Conservation (phyloP, 805 yeast genomes). For the Yamadazyma phyllophila region DNA sequence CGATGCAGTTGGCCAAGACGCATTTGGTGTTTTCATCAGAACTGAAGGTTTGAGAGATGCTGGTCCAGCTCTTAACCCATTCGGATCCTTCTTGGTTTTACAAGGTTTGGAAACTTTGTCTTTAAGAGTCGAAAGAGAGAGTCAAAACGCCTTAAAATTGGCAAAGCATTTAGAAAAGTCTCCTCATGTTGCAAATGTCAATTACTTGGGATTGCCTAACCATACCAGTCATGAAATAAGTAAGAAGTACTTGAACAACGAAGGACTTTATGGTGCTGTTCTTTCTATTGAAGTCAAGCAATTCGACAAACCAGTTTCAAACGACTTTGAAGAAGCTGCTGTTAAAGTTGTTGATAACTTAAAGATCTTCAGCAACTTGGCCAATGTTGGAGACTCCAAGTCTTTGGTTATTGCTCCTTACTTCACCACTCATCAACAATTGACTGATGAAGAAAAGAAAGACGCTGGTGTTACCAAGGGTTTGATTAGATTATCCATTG, state of each 20-base stretch:
- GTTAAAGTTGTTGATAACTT: slow-evolving; percentile 81
- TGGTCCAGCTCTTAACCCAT: slow-evolving; percentile 88
- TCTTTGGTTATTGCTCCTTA: slow-evolving; percentile 95
- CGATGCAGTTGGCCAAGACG: slow-evolving; percentile 73
- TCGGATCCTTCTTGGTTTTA: slow-evolving; percentile 77
- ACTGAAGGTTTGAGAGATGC: slow-evolving; percentile 85
- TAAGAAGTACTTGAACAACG: slow-evolving; percentile 66
- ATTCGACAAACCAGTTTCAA: slow-evolving; percentile 38
- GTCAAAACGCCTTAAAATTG: slow-evolving; percentile 72
- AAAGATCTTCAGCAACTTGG: slow-evolving; percentile 86
- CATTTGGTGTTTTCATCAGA: slow-evolving; percentile 78
- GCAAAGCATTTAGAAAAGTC: slow-evolving; percentile 74
- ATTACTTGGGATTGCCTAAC: slow-evolving; percentile 84
- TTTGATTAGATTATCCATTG: slow-evolving; percentile 83
- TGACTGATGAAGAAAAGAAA: slow-evolving; percentile 73
- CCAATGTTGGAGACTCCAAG: slow-evolving; percentile 96
- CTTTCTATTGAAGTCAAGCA: slow-evolving; percentile 83
- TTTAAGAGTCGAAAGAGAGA: slow-evolving; percentile 91
- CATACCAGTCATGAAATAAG: slow-evolving; percentile 79
- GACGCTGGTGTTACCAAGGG: slow-evolving; percentile 88
- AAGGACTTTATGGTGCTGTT: slow-evolving; percentile 76
- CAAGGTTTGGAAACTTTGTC: slow-evolving; percentile 96
- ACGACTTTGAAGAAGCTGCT: slow-evolving; percentile 72
- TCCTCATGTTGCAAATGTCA: slow-evolving; percentile 81
- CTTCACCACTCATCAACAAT: slow-evolving; percentile 94